Conservation (phyloP, 441 rosid genomes). For the Croton setiger region DNA sequence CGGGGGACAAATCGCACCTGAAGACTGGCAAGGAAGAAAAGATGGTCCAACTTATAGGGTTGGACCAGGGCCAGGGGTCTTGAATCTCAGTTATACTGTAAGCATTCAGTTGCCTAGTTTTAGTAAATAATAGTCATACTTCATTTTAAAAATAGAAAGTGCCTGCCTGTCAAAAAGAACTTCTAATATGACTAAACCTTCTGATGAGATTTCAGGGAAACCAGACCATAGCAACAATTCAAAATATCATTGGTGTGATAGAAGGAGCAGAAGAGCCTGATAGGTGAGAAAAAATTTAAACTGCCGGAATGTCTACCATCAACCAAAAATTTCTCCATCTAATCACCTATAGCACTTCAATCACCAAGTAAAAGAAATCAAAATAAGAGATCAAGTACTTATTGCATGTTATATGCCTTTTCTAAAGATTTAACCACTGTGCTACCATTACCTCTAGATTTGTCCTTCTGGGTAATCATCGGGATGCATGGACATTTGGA, state of each 20-base stretch:
- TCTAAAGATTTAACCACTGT: not conserved
- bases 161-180: not conserved
- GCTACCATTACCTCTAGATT: constrained; percentile 37
- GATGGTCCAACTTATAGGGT: constrained; percentile 54
- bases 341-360: not conserved
- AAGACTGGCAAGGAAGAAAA: constrained; percentile 64
- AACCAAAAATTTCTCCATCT: not conserved
- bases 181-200: constrained; percentile 4
- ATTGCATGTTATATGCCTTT: not conserved
- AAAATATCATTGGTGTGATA: constrained; percentile 75
- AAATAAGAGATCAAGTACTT: not conserved
- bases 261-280: constrained; percentile 86
- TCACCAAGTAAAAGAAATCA: not conserved
- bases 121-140: not conserved
- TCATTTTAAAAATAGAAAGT: not conserved
- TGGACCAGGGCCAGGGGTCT: constrained; percentile 77
- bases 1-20: constrained; percentile 48
- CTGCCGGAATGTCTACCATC: not conserved
- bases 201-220: constrained; percentile 50
- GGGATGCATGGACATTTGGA: constrained; percentile 87
- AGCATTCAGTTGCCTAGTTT: constrained; percentile 25
- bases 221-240: constrained; percentile 51
- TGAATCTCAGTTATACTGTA: constrained; percentile 59
- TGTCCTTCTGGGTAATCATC: constrained; percentile 53
- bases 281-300: constrained; percentile 36